Conservation (phyloP, 257 asterid genomes). For the Ligustrum vulgare region DNA sequence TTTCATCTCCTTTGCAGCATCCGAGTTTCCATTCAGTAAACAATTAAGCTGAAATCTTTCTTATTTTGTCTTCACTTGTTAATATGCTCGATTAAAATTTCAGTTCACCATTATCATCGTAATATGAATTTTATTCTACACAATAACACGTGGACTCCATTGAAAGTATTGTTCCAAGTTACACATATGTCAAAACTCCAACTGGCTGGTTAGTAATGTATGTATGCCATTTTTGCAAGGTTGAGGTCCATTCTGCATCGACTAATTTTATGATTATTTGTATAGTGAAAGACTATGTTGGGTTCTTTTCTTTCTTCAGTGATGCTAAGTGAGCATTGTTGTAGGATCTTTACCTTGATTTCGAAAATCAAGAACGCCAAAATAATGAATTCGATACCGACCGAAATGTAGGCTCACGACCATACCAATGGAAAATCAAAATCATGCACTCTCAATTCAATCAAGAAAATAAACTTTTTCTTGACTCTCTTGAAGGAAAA, state of each 20-base stretch:
- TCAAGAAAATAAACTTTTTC: no score
- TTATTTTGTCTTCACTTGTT: not conserved
- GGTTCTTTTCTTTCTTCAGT: not conserved
- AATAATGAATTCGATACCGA: no score
- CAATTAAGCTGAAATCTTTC: not conserved
- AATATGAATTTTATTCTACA: not conserved
- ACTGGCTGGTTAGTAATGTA: not conserved
- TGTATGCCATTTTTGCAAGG: not conserved
- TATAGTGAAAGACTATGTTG: no score
- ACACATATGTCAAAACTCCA: not conserved
- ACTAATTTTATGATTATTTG: no score
- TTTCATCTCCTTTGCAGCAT: no score
- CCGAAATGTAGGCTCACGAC: no score
- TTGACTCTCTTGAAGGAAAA: no score
- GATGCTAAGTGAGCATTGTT: conserved; percentile 2
- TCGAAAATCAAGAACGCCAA: no score
- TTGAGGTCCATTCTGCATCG: not conserved
- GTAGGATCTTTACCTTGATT: no score
- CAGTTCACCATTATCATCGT: not conserved
- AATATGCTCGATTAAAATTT: not conserved
- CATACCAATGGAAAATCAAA: no score
- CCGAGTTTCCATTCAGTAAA: no score
- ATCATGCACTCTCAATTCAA: no score
- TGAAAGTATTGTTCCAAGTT: not conserved
- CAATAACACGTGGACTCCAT: not conserved